phyloP scores from a whole-genome alignment of 2,329 filamentous ascomycete species.

The Fusarium sterilihyphosum region DNA sequence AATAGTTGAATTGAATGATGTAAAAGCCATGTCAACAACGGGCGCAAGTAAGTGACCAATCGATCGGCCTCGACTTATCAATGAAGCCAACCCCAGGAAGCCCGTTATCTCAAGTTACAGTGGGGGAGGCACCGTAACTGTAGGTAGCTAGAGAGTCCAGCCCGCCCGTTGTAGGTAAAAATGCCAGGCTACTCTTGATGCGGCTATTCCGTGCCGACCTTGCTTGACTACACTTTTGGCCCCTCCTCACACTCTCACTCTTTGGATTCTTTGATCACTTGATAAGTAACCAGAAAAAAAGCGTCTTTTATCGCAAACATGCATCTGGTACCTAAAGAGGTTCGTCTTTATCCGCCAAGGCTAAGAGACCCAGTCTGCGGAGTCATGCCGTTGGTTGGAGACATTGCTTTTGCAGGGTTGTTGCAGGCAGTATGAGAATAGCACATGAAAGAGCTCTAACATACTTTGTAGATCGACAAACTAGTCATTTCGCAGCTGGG shows the following conservation, averaged over 20 bases:
- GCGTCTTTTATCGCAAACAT: conserved; percentile 44
- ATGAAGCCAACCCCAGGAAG: conserved; percentile 7
- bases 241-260: background rate
- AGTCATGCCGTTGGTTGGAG: conserved; percentile 16
- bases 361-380: conserved; percentile 12
- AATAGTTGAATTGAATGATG: conserved; percentile 11
- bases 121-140: conserved; percentile 14
- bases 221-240: background rate
- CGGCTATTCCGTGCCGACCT: conserved; percentile 25
- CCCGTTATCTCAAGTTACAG: conserved; percentile 21
- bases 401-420: conserved; percentile 34
- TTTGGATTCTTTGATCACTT: background rate
- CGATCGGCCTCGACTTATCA: conserved; percentile 22
- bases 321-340: conserved; percentile 62
- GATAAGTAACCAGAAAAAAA: background rate
- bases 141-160: background rate
- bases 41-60: conserved; percentile 21
- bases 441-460: conserved; percentile 17
- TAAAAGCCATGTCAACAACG: conserved; percentile 10
- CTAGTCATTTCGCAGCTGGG: conserved; percentile 91
- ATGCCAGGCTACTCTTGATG: conserved; percentile 24
- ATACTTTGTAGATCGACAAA: conserved; percentile 81
- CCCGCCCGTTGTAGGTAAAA: conserved; percentile 15
- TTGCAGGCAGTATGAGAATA: conserved; percentile 1
- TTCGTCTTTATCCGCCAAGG: conserved; percentile 44